Percentiles rank a stretch among this genome's conserved stretches.
Evolutionary conservation across 148 eudicot species (phyloP).

Genomic region (Heliamphora exappendiculata): DNA sequence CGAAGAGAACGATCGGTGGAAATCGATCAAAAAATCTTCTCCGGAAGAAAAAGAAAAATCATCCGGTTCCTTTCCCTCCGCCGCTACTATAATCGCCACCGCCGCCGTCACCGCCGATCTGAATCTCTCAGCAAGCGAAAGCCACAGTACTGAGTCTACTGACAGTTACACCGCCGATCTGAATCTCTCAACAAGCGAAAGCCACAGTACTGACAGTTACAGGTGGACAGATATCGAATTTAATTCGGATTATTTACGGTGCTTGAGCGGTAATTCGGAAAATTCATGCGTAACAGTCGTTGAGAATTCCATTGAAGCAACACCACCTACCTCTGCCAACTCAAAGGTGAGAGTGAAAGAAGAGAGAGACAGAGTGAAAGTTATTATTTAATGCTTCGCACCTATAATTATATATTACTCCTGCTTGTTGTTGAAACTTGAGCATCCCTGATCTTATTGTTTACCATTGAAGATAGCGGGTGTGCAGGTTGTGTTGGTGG

Average conservation of each 20-base stretch:
- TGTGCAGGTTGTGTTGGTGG: too few relatives aligned
- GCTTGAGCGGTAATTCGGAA: conserved; percentile 17
- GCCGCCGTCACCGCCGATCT: too few relatives aligned
- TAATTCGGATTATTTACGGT: conserved; percentile 24
- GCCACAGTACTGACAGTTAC: conserved; percentile 33
- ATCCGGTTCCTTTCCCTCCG: conserved; percentile 19
- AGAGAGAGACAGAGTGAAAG: too few relatives aligned
- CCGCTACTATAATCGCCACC: conserved; percentile 14
- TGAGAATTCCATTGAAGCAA: conserved; percentile 24
- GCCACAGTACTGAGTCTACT: too few relatives aligned
- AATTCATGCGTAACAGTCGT: conserved; percentile 16
- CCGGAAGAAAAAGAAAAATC: conserved; percentile 27
- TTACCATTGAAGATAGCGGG: conserved; percentile 14
- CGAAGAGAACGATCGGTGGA: conserved; percentile 54
- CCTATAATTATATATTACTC: conserved; percentile 4
- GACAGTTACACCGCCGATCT: too few relatives aligned
- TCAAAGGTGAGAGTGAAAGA: conserved; percentile 26
- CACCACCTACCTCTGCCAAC: conserved; percentile 17
- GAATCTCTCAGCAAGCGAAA: too few relatives aligned
- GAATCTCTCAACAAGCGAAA: conserved; percentile 16
- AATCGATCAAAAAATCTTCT: conserved; percentile 23
- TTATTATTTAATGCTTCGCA: conserved; percentile 8
- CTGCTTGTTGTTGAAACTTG: not conserved
- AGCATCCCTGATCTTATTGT: not conserved
- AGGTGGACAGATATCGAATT: conserved; percentile 52